Conservation (phyloP, 768 basidiomycete species). For the Pleurotus platypus region DNA sequence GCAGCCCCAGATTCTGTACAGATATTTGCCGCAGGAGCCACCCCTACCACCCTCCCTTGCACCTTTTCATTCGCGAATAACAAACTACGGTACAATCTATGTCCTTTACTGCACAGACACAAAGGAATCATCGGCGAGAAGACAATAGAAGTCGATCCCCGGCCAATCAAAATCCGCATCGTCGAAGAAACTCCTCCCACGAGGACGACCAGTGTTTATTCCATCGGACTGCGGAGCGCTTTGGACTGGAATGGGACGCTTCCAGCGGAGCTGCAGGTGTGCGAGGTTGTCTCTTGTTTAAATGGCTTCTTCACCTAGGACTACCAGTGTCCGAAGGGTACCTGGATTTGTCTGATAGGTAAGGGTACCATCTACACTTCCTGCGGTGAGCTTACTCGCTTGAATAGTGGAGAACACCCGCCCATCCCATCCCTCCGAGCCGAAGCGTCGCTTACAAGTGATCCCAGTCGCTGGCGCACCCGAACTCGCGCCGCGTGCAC, state of each 20-base stretch:
- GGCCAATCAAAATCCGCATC: slow-evolving; percentile 5
- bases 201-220: slow-evolving; percentile 20
- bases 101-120: slow-evolving; percentile 3
- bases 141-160: not conserved
- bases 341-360: slow-evolving; percentile 28
- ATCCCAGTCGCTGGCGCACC: slow-evolving; percentile 22
- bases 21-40: not conserved
- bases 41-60: not conserved
- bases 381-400: too few relatives aligned
- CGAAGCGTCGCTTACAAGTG: slow-evolving; percentile 29
- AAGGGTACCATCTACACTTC: not conserved
- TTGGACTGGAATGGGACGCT: slow-evolving; percentile 23
- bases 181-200: slow-evolving; percentile 4
- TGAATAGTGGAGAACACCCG: slow-evolving; percentile 23
- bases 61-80: not conserved
- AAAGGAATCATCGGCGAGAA: not conserved
- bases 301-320: not conserved
- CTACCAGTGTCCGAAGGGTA: slow-evolving; percentile 25
- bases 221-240: slow-evolving; percentile 18
- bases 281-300: not conserved
- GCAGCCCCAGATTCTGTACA: not conserved
- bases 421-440: slow-evolving; percentile 29
- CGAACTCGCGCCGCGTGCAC: slow-evolving; percentile 17
- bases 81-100: not conserved
- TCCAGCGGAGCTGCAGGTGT: slow-evolving; percentile 26